Percentiles rank a stretch among this genome's conserved stretches.
Conservation (phyloP, 768 basidiomycete species). For the Asterophora parasitica region DNA sequence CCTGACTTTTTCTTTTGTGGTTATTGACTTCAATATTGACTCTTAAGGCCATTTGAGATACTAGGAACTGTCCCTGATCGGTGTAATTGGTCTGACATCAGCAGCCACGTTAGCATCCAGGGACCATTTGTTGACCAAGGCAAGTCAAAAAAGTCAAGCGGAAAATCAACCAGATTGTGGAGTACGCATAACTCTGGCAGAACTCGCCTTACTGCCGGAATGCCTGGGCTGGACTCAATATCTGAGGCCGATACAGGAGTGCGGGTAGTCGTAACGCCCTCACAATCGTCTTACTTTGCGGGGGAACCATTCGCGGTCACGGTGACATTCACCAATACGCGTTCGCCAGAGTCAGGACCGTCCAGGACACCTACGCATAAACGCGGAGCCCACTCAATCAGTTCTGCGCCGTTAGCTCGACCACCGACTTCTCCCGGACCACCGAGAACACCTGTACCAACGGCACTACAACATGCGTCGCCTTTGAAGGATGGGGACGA, state of each 20-base stretch:
- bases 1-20: too few relatives aligned
- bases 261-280: constrained; percentile 69
- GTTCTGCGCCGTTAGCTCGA: constrained; percentile 73
- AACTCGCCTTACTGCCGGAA: constrained; percentile 2
- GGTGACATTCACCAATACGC: constrained; percentile 84
- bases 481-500: constrained; percentile 23
- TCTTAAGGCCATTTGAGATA: too few relatives aligned
- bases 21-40: too few relatives aligned
- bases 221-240: constrained; percentile 20
- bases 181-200: too few relatives aligned
- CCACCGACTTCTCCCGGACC: constrained; percentile 82
- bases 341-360: constrained; percentile 42
- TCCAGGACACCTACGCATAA: constrained; percentile 44
- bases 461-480: constrained; percentile 14
- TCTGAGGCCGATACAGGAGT: constrained; percentile 44
- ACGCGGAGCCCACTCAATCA: constrained; percentile 75
- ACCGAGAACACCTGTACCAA: constrained; percentile 30
- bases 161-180: background rate
- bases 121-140: background rate
- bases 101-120: constrained; percentile 3
- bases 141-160: background rate
- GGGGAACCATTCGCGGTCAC: constrained; percentile 84
- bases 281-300: constrained; percentile 88
- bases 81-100: constrained; percentile 2
- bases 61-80: background rate